A percentile compares a stretch with the other conserved stretches of the same genome.
Conservation (phyloP, 2,329 filamentous ascomycete genomes). For the Trichoderma koningiopsis region DNA sequence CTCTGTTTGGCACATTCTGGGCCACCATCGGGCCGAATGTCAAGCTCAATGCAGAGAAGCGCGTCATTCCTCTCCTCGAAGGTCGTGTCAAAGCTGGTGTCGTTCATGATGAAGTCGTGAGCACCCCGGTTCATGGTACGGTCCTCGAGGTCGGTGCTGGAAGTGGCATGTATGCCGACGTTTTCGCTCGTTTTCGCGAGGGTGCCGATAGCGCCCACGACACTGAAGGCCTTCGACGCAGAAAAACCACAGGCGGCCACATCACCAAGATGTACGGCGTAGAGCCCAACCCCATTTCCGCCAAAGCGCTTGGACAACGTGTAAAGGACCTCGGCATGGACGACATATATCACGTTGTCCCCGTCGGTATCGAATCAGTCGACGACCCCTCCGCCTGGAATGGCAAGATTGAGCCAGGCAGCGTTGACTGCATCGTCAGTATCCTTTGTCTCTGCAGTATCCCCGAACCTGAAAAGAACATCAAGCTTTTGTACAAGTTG, state of each 20-base stretch:
- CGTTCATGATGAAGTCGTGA: constrained; percentile 38
- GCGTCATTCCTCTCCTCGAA: constrained; percentile 39
- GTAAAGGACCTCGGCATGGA: constrained; percentile 56
- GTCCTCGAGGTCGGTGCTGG: constrained; percentile 66
- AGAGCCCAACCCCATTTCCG: constrained; percentile 62
- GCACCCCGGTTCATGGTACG: constrained; percentile 49
- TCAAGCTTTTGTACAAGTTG: constrained; percentile 56
- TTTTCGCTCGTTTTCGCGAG: constrained; percentile 46
- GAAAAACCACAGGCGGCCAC: constrained; percentile 24
- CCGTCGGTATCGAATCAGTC: constrained; percentile 63
- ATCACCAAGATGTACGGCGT: constrained; percentile 61
- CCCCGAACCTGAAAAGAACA: constrained; percentile 59
- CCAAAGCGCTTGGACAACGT: constrained; percentile 49
- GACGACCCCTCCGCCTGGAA: constrained; percentile 44
- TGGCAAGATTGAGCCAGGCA: constrained; percentile 52
- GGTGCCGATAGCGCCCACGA: constrained; percentile 20
- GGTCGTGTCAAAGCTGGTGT: constrained; percentile 13
- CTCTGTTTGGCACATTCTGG: constrained; percentile 68
- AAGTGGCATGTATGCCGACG: constrained; percentile 60
- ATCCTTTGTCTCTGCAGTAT: constrained; percentile 66
- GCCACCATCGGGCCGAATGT: constrained; percentile 53
- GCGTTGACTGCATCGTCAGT: constrained; percentile 61
- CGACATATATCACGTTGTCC: constrained; percentile 62
- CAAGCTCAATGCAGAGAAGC: constrained; percentile 43
- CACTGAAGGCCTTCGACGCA: constrained; percentile 25